Evolutionary conservation across 306 rosid genomes (phyloP), one percentile per base, ranked within the genome.

Genomic region (Rosa chinensis): DNA sequence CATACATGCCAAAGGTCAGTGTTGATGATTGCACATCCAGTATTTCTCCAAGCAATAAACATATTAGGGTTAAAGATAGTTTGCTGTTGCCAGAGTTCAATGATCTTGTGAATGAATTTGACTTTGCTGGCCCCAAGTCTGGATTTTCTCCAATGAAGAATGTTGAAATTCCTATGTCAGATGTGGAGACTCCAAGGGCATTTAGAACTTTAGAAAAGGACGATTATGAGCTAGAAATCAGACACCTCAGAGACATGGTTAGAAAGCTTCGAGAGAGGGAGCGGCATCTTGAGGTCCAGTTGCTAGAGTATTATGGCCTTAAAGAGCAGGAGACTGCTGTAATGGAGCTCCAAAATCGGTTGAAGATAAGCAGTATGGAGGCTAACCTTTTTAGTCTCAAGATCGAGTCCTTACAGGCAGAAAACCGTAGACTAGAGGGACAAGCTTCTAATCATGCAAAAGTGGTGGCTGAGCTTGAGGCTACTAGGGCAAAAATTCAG

Each of bases 281-380:
- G 85, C 76, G 81, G 72, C 80, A 58, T 73, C 96, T 92, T 5
- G 98, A 96, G 87, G 82, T 88, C 62, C 93, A 93, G 83, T 77
- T 96, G 70, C 97, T 91, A 0, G 98, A 93, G 84, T 91, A 89
- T 59, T 90, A 91, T 53, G 99, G 99, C 55, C 87, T 93, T 25
- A 90, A 82, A 84, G 98, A 96, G 87, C 94, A 96, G 85, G 97
- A 91, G 84, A 76, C 89, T 59, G 89, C 89, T 10, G 91, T 90
- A 20, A 86, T 88, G 90, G 99, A 96, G 84, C 96, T 96, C 58
- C 93, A 85, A 80, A 96, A 90, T 44, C 79, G 94, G 73, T 85
- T 96, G 85, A 90, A 88, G 86, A 79, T 96, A 77, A 91, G 88
- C 66, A 77, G 66, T 44, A 89, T 92, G 93, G 98, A 96, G 83